Evolutionary conservation across 768 basidiomycete genomes (phyloP), one percentile per base, ranked within the genome.

Genomic region (Phylloporus arenicola): DNA sequence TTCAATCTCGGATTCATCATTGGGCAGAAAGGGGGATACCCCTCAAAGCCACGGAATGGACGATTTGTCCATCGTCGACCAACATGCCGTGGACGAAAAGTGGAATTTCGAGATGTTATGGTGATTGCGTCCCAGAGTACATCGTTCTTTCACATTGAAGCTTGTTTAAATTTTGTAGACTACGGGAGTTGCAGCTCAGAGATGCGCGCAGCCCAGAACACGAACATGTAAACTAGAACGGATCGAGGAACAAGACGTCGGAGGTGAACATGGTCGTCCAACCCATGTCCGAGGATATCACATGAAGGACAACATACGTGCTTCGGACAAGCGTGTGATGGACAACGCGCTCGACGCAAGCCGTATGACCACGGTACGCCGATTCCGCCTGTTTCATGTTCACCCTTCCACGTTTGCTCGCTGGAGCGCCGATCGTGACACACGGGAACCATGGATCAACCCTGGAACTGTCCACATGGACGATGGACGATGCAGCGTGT

Each of bases 71-170:
- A 92, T 99, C 54, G 79, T 98, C 16, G 95, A 98, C 60, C 95
- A 98, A 64, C 95, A 98, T 67, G 95, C 95, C 5, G 85, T 91
- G 6, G 96, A 99, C 68, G 96, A 98, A 69, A 98, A 98, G 72
- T 97, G 90, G 70, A 98, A 98, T 64, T 98, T 98, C 63, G 96
- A 98, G 74, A 88, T 81, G 1, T 70, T 98, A 50, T 95, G 11
- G 79, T 77, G 45, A 93, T 99, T 50, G 79, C 88, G 57, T 89
- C 88, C 2, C 95, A 98, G 60, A 82, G 94, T 94, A 57, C 48
- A 81, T 27, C 11, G 24, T 35, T 13, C 14, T 70, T 40, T 24
- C 22, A 24, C 38, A 22, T 51, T 37, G 24, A 1, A 6, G 13
- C 11, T 41, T 11, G 8, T 39, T 4, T 19, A 56, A 22, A 44